Evolutionary conservation across 2,329 filamentous ascomycete genomes (phyloP).

Genomic region (Phyllosticta citribraziliensis): DNA sequence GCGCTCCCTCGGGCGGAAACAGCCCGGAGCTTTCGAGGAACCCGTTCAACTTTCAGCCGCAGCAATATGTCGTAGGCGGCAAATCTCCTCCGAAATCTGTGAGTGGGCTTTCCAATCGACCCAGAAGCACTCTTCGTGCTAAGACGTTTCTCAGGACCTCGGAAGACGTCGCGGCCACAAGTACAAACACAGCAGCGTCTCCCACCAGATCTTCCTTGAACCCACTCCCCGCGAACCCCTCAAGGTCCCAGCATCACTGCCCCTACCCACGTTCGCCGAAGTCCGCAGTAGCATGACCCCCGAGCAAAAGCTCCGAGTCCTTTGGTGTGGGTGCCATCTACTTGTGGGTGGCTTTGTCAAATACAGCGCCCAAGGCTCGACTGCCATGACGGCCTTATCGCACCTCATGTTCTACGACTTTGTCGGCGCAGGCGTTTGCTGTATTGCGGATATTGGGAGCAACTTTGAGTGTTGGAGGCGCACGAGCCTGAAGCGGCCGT

Average conservation of each 20-base stretch:
- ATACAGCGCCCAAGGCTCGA: conserved; percentile 73
- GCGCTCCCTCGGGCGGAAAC: conserved; percentile 12
- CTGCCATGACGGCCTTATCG: conserved; percentile 85
- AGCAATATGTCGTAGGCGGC: conserved; percentile 32
- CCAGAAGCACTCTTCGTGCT: neutral
- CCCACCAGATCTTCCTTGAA: conserved; percentile 93
- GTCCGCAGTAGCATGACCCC: conserved; percentile 82
- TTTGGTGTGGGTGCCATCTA: conserved; percentile 86
- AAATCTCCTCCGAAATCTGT: conserved; percentile 70
- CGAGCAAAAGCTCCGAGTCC: conserved; percentile 72
- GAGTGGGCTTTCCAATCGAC: conserved; percentile 21
- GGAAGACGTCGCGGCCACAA: conserved; percentile 90
- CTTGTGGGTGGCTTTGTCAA: conserved; percentile 75
- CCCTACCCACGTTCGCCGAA: conserved; percentile 80
- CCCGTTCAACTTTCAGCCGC: conserved; percentile 90
- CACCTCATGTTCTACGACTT: conserved; percentile 95
- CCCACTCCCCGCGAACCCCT: conserved; percentile 77
- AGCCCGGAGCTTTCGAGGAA: conserved; percentile 49
- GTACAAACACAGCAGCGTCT: conserved; percentile 95
- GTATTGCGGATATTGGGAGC: conserved; percentile 81
- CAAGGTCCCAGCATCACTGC: conserved; percentile 81
- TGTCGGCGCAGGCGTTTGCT: conserved; percentile 81
- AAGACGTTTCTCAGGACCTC: conserved; percentile 53
- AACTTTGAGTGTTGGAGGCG: conserved; percentile 98
- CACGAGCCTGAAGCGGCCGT: conserved; percentile 85